A percentile compares a stretch with the other conserved stretches of the same genome.
These are phyloP conservation scores for Boletus insuetus DNA, from an alignment of 768 basidiomycete genomes.

Conservation along the genomic window DNA sequence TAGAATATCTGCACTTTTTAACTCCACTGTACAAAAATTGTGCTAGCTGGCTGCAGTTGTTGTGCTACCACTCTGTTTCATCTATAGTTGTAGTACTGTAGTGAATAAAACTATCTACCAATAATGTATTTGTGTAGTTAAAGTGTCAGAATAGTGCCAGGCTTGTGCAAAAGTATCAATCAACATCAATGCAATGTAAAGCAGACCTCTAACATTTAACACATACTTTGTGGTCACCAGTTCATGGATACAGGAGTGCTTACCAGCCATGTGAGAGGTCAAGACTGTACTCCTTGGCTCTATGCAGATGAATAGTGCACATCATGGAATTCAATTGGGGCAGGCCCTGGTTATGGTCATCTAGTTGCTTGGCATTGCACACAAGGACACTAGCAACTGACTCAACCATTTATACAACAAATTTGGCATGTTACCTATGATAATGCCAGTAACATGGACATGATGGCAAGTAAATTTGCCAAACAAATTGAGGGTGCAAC, in stretches of 20 bases:
- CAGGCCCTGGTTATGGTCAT: slow-evolving; percentile 38
- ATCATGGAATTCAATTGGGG: slow-evolving; percentile 36
- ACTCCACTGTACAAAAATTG: too few species aligned
- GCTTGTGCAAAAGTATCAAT: too few species aligned
- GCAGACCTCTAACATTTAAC: slow-evolving; percentile 1
- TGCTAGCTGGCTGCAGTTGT: too few species aligned
- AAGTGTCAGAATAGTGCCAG: too few species aligned
- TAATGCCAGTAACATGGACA: neutral
- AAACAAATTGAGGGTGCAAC: neutral
- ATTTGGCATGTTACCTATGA: neutral
- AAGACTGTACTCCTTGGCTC: slow-evolving; percentile 34
- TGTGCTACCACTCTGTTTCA: too few species aligned
- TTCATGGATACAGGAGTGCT: neutral
- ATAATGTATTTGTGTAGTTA: too few species aligned
- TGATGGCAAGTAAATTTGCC: neutral
- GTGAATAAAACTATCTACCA: neutral
- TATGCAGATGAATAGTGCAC: slow-evolving; percentile 35
- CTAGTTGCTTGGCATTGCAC: slow-evolving; percentile 21
- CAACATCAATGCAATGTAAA: neutral
- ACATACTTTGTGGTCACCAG: neutral
- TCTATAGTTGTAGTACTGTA: too few species aligned
- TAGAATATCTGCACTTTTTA: too few species aligned
- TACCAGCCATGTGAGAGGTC: neutral
- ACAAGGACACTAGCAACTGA: slow-evolving; percentile 15
- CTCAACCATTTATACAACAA: neutral